These are phyloP conservation scores for Heliocybe sulcata DNA, from an alignment of 1,284 basidiomycete species.

Conservation along the genomic window DNA sequence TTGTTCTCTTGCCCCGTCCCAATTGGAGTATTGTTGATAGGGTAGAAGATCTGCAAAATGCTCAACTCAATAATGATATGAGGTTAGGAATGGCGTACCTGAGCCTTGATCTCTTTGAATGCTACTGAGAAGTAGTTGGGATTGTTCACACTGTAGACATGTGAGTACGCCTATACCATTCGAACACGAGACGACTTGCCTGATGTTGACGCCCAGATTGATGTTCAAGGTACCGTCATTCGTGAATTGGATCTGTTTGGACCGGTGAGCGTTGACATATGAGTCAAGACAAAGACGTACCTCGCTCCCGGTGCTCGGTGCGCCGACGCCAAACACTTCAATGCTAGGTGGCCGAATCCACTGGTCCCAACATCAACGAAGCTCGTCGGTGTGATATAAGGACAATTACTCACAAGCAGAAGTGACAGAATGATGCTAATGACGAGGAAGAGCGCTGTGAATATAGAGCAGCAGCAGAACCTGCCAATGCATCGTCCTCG, in stretches of 20 bases:
- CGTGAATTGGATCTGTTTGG: conserved; percentile 17
- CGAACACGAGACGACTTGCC: conserved; percentile 18
- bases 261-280: conserved; percentile 5
- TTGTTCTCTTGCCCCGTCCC: conserved; percentile 62
- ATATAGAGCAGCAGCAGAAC: conserved; percentile 65
- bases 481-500: conserved; percentile 49
- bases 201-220: conserved; percentile 61
- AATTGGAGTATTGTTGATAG: conserved; percentile 58
- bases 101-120: conserved; percentile 63
- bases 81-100: conserved; percentile 28
- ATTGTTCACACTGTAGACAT: conserved; percentile 58
- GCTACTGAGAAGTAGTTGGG: conserved; percentile 81
- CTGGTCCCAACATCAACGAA: conserved; percentile 28
- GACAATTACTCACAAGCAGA: conserved; percentile 48
- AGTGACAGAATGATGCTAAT: conserved; percentile 68
- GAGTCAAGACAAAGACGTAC: conserved; percentile 28
- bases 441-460: conserved; percentile 57
- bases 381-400: background rate
- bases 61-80: conserved; percentile 3
- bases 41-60: conserved; percentile 58
- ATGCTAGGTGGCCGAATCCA: conserved; percentile 78
- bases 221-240: conserved; percentile 43
- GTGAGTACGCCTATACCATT: conserved; percentile 4
- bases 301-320: conserved; percentile 29
- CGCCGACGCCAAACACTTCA: conserved; percentile 47